Evolutionary conservation across 2,329 filamentous ascomycete species (phyloP), one percentile per base, ranked within the genome.

Genomic region (Pyrenochaeta sp.): DNA sequence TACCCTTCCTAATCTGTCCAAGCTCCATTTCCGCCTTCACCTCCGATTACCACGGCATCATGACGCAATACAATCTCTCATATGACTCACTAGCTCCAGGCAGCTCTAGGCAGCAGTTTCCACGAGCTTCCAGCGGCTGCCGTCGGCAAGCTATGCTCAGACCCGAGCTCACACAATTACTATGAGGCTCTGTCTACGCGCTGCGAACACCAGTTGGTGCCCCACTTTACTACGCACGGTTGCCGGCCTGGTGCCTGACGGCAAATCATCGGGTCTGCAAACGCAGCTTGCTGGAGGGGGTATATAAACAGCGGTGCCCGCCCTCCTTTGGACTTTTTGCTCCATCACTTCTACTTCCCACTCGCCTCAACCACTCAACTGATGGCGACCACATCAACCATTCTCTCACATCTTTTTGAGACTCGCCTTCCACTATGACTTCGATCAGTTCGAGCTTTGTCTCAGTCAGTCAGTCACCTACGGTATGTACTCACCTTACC

Each of bases 161-260:
- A 61, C 58, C 47, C 47, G 51, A 58, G n/a, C 51, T 52, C 58
- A 55, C 44, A 32, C 13, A 58, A 46, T 47, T 58, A 52, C 42
- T 61, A 50, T 61, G 46, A 50, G 40, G 1, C 52, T 30, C 49
- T 53, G 55, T 58, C 59, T 53, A 40, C 42, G 48, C 42, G 50
- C 52, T 46, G 56, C 56, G 19, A 56, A 54, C 59, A 45, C 46
- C 42, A 51, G 39, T 52, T 50, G 27, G 28, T n/a, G 39, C 10
- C 54, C 53, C 51, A 50, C 47, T 57, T 57, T 54, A 30, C 4
- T 34, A 27, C 15, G 30, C 36, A 24, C 50, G 27, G 30, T 37
- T 53, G 24, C 36, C 22, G 19, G 10, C 34, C 2, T 32, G 10
- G 10, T 37, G 22, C 36, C 34, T 47, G 50, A 30, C 25, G 12